These are phyloP conservation scores for Aegilops longissima DNA, from an alignment of 176 grass and related monocot genomes.

Conservation along the genomic window DNA sequence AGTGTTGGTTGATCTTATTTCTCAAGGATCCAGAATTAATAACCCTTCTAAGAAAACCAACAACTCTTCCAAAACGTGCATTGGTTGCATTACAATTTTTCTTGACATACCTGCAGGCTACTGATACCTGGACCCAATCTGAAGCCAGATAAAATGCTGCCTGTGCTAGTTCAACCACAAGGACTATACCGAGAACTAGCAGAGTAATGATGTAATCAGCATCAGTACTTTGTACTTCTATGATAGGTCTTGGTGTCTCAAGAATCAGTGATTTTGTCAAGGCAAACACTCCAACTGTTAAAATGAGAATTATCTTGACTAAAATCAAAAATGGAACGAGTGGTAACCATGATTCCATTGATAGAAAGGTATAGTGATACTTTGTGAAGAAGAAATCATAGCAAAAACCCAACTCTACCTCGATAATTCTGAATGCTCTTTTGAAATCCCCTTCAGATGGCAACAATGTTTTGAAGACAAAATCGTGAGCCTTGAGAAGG, in stretches of 20 bases:
- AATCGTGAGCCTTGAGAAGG: background rate
- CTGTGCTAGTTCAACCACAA: too few relatives aligned
- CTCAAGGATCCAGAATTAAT: background rate
- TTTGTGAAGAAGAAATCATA: background rate
- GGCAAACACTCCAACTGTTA: background rate
- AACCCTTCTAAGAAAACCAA: background rate
- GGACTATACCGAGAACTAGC: too few relatives aligned
- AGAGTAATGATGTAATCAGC: too few relatives aligned
- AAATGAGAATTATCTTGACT: background rate
- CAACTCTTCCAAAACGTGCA: background rate
- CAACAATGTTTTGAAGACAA: background rate
- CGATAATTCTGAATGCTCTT: background rate
- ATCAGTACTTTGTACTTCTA: too few relatives aligned
- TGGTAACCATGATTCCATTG: background rate
- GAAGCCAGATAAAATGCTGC: too few relatives aligned
- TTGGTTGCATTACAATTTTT: too few relatives aligned
- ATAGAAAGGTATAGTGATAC: background rate
- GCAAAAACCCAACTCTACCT: background rate
- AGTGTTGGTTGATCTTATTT: background rate
- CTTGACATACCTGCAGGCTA: too few relatives aligned
- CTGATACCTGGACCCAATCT: too few relatives aligned
- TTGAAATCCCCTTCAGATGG: background rate
- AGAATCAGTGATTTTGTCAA: too few relatives aligned
- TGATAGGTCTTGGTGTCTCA: too few relatives aligned
- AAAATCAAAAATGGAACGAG: too few relatives aligned